Evolutionary conservation across 805 yeast species (phyloP).

Genomic region (Sugiyamaella floridensis): DNA sequence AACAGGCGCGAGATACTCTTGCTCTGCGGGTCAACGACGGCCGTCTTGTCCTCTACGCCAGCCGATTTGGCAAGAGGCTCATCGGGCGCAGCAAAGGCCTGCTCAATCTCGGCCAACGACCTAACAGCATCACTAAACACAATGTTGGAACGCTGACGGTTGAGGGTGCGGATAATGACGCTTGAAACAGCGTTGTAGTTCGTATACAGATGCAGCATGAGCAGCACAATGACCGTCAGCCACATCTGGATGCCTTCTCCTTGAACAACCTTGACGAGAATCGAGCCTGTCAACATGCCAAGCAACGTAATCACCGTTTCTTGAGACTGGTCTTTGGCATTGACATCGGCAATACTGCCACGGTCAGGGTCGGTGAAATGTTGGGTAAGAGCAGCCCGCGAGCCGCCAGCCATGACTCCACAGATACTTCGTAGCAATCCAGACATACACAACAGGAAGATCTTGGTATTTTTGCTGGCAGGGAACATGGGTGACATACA

Average conservation of each 20-base stretch:
- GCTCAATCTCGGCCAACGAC: slow-evolving; percentile 17
- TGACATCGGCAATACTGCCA: slow-evolving; percentile 33
- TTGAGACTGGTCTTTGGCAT: slow-evolving; percentile 34
- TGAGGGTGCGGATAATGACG: slow-evolving; percentile 28
- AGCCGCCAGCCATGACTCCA: slow-evolving; percentile 34
- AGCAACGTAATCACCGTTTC: slow-evolving; percentile 32
- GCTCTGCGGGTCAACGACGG: slow-evolving; percentile 2
- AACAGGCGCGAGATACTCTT: slow-evolving; percentile 17
- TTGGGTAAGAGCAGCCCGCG: slow-evolving; percentile 33
- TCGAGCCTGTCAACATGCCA: slow-evolving; percentile 32
- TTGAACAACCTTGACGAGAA: slow-evolving; percentile 24
- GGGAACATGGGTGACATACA: slow-evolving; percentile 29
- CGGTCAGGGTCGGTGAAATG: slow-evolving; percentile 30
- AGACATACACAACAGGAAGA: slow-evolving; percentile 27
- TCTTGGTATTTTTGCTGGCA: slow-evolving; percentile 13
- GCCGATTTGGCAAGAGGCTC: not conserved
- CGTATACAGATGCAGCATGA: slow-evolving; percentile 28
- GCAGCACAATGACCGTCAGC: slow-evolving; percentile 22
- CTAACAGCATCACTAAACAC: slow-evolving; percentile 24
- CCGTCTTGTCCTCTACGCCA: not conserved
- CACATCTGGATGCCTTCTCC: slow-evolving; percentile 26
- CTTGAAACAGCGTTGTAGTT: slow-evolving; percentile 30
- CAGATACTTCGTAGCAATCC: slow-evolving; percentile 31
- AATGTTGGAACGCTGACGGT: slow-evolving; percentile 31
- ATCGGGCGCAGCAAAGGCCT: slow-evolving; percentile 4